Percentiles rank a stretch among this genome's conserved stretches.
Conservation (phyloP, 352 stramenopile genomes). For the Phytophthora multivora region DNA sequence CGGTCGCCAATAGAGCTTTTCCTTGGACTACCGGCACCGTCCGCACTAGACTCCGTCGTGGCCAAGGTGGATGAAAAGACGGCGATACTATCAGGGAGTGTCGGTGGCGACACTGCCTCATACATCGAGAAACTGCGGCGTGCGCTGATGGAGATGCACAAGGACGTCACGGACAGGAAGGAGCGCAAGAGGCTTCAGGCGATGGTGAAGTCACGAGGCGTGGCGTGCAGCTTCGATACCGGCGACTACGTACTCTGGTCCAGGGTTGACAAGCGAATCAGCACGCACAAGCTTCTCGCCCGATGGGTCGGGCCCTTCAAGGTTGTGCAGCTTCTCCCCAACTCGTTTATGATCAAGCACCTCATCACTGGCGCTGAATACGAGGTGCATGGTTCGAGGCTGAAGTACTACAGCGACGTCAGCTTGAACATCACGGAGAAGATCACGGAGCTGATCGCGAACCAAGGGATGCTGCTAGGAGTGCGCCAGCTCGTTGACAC, state of each 20-base stretch:
- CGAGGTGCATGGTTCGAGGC: not conserved
- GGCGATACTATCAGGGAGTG: not conserved
- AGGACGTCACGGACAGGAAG: slow-evolving; percentile 4
- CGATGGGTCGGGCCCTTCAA: slow-evolving; percentile 13
- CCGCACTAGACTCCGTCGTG: not conserved
- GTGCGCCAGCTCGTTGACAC: not conserved
- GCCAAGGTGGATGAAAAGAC: not conserved
- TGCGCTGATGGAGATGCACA: not conserved
- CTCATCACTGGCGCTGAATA: not conserved
- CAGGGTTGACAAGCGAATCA: not conserved
- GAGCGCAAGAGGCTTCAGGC: not conserved
- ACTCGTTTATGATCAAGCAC: slow-evolving; percentile 10
- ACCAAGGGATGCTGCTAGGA: slow-evolving; percentile 5
- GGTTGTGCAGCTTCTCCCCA: not conserved
- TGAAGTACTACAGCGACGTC: not conserved
- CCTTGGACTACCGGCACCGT: not conserved
- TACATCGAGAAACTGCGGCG: not conserved
- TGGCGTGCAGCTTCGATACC: not conserved
- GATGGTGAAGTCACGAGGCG: not conserved
- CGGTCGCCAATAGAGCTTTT: slow-evolving; percentile 4
- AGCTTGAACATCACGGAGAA: not conserved
- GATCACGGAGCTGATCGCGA: not conserved
- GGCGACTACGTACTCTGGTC: slow-evolving; percentile 19
- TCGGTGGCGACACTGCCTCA: not conserved
- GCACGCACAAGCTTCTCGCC: slow-evolving; percentile 4